A percentile compares a stretch with the other conserved stretches of the same genome.
Evolutionary conservation across 179 eudicot genomes (phyloP).

Genomic region (Sideroxylon spinosum): DNA sequence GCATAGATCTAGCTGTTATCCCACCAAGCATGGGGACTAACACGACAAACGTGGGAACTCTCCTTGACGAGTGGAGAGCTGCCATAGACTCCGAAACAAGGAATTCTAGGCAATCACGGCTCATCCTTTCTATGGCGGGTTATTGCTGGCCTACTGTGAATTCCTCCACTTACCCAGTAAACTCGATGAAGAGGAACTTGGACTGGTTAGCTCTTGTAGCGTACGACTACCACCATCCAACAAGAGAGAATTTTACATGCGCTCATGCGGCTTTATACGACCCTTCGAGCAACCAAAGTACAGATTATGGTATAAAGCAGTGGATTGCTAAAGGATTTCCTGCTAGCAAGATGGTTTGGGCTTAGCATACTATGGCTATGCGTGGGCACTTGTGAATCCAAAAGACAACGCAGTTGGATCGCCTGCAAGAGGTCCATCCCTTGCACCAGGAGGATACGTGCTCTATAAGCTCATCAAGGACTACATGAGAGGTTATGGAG

Average conservation of each 20-base stretch:
- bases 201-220: constrained; percentile 36
- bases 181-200: constrained; percentile 25
- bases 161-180: constrained; percentile 23
- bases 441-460: constrained; percentile 29
- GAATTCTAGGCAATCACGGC: neutral
- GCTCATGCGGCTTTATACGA: constrained; percentile 44
- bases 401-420: constrained; percentile 24
- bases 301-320: constrained; percentile 34
- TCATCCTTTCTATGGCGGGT: constrained; percentile 29
- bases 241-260: constrained; percentile 22
- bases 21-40: neutral
- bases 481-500: constrained; percentile 24
- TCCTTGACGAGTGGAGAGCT: constrained; percentile 40
- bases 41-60: constrained; percentile 22
- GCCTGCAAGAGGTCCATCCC: constrained; percentile 32
- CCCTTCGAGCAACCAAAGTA: constrained; percentile 29
- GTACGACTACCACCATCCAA: constrained; percentile 29
- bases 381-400: constrained; percentile 34
- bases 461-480: constrained; percentile 24
- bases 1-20: constrained; percentile 25
- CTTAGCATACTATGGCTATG: constrained; percentile 47
- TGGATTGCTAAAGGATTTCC: constrained; percentile 40
- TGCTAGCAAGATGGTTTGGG: constrained; percentile 34
- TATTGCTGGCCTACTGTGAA: constrained; percentile 17
- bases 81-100: constrained; percentile 24